Conservation (phyloP, 768 basidiomycete genomes). For the Termitomyces sp. region DNA sequence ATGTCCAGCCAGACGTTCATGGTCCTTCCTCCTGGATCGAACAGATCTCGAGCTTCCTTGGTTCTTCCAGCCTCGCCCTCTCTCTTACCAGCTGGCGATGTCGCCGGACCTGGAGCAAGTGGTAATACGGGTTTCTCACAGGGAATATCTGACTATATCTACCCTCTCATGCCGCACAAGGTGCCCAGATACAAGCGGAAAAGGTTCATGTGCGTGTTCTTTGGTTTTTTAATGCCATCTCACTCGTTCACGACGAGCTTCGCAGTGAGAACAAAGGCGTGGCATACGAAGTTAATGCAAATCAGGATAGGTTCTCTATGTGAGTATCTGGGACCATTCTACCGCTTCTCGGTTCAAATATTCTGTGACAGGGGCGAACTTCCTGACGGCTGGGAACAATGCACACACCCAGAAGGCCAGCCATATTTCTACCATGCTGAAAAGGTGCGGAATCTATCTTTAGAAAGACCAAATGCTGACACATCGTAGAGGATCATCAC, state of each 20-base stretch:
- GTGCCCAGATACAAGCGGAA: constrained; percentile 9
- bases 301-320: constrained; percentile 2
- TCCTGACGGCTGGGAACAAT: constrained; percentile 5
- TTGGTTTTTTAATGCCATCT: no score
- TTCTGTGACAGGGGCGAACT: neutral
- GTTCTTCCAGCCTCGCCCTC: neutral
- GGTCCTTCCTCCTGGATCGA: neutral
- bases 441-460: neutral
- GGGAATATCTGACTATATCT: neutral
- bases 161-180: constrained; percentile 4
- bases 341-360: neutral
- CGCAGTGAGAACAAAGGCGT: neutral
- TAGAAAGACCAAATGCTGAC: neutral
- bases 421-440: constrained; percentile 5
- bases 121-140: neutral
- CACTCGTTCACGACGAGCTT: neutral
- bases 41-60: neutral
- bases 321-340: neutral
- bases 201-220: constrained; percentile 2
- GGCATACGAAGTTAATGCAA: neutral
- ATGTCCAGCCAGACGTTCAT: constrained; percentile 5
- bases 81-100: neutral
- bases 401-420: constrained; percentile 7
- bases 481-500: constrained; percentile 1
- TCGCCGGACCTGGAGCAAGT: neutral